A percentile compares a stretch with the other conserved stretches of the same genome.
Conservation (phyloP, 192 early-diverging fungal genomes). For the Linnemannia elongata region DNA sequence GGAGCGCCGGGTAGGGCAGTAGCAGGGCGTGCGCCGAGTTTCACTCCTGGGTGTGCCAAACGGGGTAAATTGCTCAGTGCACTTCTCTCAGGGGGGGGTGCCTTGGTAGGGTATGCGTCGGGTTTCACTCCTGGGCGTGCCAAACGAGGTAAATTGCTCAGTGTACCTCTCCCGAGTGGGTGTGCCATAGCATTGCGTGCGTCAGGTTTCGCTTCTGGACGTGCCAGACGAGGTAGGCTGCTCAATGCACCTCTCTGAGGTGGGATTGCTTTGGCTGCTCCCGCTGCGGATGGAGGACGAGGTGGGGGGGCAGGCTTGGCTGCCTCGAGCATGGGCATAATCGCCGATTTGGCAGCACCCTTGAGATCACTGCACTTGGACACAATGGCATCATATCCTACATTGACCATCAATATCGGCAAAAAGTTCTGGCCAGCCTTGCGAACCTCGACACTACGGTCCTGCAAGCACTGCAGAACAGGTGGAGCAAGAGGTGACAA, state of each 20-base stretch:
- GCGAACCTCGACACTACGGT: constrained; percentile 90
- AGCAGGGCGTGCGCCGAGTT: constrained; percentile 27
- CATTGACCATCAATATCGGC: constrained; percentile 73
- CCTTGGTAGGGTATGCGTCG: too few relatives aligned
- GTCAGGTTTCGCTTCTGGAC: too few relatives aligned
- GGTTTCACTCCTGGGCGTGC: too few relatives aligned
- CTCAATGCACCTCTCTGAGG: too few relatives aligned
- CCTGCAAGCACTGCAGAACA: constrained; percentile 87
- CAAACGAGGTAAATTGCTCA: too few relatives aligned
- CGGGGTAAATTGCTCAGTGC: constrained; percentile 44
- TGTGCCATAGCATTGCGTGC: too few relatives aligned
- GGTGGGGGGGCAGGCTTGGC: constrained; percentile 67
- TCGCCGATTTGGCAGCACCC: constrained; percentile 77
- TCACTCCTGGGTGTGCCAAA: constrained; percentile 26
- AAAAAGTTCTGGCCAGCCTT: constrained; percentile 85
- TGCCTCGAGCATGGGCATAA: constrained; percentile 84
- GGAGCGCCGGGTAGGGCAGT: constrained; percentile 33
- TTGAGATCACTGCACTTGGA: constrained; percentile 81
- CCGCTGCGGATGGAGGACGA: constrained; percentile 50
- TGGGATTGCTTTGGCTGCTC: too few relatives aligned
- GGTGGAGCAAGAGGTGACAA: constrained; percentile 74
- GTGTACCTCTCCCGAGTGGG: too few relatives aligned
- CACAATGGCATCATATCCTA: constrained; percentile 80
- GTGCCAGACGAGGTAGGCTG: too few relatives aligned
- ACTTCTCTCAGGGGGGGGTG: constrained; percentile 26